These are phyloP conservation scores for Geotrichum siamense DNA, from an alignment of 1,139 yeast genomes.

Conservation along the genomic window DNA sequence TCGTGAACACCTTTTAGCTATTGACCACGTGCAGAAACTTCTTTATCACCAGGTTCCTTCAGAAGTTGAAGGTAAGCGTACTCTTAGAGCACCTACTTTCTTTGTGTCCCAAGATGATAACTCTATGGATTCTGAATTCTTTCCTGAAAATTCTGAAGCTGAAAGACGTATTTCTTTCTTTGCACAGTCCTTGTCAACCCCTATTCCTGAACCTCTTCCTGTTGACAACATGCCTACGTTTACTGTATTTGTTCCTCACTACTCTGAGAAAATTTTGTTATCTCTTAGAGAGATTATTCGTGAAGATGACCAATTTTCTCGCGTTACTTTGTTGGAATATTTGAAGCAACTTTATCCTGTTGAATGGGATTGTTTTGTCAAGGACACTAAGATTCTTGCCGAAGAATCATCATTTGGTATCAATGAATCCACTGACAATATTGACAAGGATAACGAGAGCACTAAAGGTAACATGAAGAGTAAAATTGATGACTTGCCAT, in stretches of 20 bases:
- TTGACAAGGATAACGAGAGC: constrained; percentile 46
- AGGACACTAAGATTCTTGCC: constrained; percentile 95
- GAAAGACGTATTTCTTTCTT: constrained; percentile 98
- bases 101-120: constrained; percentile 97
- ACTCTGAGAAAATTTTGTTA: constrained; percentile 90
- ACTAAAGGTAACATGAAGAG: constrained; percentile 67
- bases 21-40: constrained; percentile 95
- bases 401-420: constrained; percentile 52
- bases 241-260: constrained; percentile 95
- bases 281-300: constrained; percentile 96
- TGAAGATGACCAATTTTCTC: constrained; percentile 96
- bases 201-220: constrained; percentile 96
- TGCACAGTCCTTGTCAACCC: constrained; percentile 97
- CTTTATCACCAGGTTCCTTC: constrained; percentile 97
- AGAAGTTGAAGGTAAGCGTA: constrained; percentile 88
- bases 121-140: constrained; percentile 88
- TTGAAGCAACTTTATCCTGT: constrained; percentile 97
- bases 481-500: constrained; percentile 94
- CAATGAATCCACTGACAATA: constrained; percentile 27
- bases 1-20: constrained; percentile 94
- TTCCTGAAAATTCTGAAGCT: constrained; percentile 95
- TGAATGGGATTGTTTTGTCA: constrained; percentile 98
- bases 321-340: constrained; percentile 92
- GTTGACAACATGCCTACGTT: constrained; percentile 99
- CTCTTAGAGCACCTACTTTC: constrained; percentile 97